These are phyloP conservation scores for Nymphaea colorata DNA, from an alignment of 164 flowering plant genomes.

Conservation along the genomic window DNA sequence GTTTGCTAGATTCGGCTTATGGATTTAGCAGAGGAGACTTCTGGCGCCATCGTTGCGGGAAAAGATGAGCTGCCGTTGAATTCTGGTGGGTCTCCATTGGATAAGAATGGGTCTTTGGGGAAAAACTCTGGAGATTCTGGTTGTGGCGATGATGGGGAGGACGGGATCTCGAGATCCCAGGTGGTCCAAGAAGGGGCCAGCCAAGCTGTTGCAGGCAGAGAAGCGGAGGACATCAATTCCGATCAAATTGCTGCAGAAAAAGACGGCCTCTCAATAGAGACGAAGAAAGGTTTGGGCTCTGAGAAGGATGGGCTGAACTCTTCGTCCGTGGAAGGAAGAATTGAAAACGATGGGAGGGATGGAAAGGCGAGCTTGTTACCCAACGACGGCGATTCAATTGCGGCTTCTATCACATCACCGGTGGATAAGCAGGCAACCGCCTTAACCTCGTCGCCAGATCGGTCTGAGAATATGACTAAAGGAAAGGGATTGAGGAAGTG, in stretches of 20 bases:
- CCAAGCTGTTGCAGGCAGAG: not conserved
- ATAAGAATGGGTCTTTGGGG: not conserved
- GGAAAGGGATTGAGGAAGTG: constrained; percentile 84
- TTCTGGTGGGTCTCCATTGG: not conserved
- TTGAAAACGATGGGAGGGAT: constrained; percentile 11
- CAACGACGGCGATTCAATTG: not conserved
- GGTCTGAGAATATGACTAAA: constrained; percentile 15
- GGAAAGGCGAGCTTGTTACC: no score
- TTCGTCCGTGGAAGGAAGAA: not conserved
- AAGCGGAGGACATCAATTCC: not conserved
- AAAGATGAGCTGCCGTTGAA: not conserved
- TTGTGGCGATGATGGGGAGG: not conserved
- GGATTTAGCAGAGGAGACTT: constrained; percentile 5
- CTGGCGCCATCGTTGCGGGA: constrained; percentile 2
- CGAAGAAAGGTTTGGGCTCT: not conserved
- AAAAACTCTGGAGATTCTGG: not conserved
- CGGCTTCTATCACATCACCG: not conserved
- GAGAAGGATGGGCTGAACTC: not conserved
- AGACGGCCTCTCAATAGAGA: not conserved
- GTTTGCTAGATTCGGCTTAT: constrained; percentile 1
- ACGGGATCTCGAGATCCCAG: not conserved
- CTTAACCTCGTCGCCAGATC: not conserved
- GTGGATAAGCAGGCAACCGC: not conserved
- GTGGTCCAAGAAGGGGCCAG: not conserved
- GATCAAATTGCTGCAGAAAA: not conserved